phyloP scores from a whole-genome alignment of 2,329 filamentous ascomycete genomes.

The Pestalotiopsis sp. region DNA sequence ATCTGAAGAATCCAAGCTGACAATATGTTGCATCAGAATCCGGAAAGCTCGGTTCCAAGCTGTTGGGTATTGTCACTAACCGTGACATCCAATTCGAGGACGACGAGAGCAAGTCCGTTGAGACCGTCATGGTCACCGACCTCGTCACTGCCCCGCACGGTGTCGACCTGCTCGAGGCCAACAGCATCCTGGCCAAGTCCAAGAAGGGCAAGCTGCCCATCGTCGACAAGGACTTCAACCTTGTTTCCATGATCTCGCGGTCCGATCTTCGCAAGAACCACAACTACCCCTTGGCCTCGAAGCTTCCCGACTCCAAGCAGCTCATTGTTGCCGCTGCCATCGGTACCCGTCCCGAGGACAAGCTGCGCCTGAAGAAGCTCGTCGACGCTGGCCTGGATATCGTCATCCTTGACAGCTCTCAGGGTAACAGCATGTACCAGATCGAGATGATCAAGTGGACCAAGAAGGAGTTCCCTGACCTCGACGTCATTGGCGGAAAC shows the following conservation, averaged over 20 bases:
- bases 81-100: slow-evolving; percentile 97
- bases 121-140: slow-evolving; percentile 93
- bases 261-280: slow-evolving; percentile 99
- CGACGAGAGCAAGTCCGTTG: slow-evolving; percentile 71
- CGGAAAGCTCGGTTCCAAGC: slow-evolving; percentile 91
- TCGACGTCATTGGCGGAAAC: slow-evolving; percentile 98
- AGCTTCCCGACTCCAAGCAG: slow-evolving; percentile 96
- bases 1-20: slow-evolving; percentile 36
- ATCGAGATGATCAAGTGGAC: slow-evolving; percentile 97
- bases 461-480: slow-evolving; percentile 80
- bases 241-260: slow-evolving; percentile 89
- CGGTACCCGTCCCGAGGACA: slow-evolving; percentile 93
- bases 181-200: slow-evolving; percentile 88
- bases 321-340: slow-evolving; percentile 94
- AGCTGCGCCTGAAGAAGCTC: slow-evolving; percentile 80
- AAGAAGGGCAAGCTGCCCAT: slow-evolving; percentile 99
- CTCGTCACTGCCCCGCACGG: slow-evolving; percentile 85
- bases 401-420: slow-evolving; percentile 92
- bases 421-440: slow-evolving; percentile 99
- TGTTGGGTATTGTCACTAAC: slow-evolving; percentile 96
- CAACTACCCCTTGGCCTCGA: slow-evolving; percentile 94
- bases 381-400: slow-evolving; percentile 95
- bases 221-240: slow-evolving; percentile 79
- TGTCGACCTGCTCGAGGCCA: slow-evolving; percentile 84
- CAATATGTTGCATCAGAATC: slow-evolving; percentile 62